Conservation (phyloP, 2,329 filamentous ascomycete species). For the Metarhizium humberi region DNA sequence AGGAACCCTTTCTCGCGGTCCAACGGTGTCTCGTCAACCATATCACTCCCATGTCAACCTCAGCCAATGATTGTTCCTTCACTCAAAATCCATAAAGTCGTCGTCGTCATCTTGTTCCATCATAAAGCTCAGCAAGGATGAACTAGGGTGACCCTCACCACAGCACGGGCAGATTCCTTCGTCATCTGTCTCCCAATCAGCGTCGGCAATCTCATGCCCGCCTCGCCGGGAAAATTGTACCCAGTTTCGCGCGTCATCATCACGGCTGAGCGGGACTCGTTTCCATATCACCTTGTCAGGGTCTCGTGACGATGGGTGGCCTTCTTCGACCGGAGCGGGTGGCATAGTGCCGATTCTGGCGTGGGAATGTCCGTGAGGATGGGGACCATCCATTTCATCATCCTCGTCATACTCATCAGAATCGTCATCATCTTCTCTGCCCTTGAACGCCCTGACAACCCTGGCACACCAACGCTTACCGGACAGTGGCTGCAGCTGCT, state of each 20-base stretch:
- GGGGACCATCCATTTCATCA: conserved; percentile 12
- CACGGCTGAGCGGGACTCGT: conserved; percentile 33
- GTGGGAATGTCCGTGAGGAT: conserved; percentile 12
- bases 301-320: conserved; percentile 33
- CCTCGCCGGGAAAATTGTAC: conserved; percentile 33
- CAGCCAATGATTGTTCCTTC: not conserved
- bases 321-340: conserved; percentile 31
- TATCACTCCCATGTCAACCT: not conserved
- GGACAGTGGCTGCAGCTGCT: conserved; percentile 28
- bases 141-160: conserved; percentile 27
- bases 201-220: conserved; percentile 26
- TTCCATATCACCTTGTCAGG: conserved; percentile 42
- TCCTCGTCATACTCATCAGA: conserved; percentile 17
- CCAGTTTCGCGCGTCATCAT: conserved; percentile 34
- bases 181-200: conserved; percentile 24
- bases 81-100: conserved; percentile 2
- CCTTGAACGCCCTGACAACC: conserved; percentile 36
- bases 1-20: not conserved
- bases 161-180: conserved; percentile 30
- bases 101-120: conserved; percentile 10
- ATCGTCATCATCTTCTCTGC: conserved; percentile 14
- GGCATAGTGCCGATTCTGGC: conserved; percentile 25
- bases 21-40: not conserved
- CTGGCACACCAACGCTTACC: conserved; percentile 31
- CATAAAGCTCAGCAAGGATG: conserved; percentile 23